phyloP scores from a whole-genome alignment of 2,329 filamentous ascomycete species.

The Monosporascus sp. region DNA sequence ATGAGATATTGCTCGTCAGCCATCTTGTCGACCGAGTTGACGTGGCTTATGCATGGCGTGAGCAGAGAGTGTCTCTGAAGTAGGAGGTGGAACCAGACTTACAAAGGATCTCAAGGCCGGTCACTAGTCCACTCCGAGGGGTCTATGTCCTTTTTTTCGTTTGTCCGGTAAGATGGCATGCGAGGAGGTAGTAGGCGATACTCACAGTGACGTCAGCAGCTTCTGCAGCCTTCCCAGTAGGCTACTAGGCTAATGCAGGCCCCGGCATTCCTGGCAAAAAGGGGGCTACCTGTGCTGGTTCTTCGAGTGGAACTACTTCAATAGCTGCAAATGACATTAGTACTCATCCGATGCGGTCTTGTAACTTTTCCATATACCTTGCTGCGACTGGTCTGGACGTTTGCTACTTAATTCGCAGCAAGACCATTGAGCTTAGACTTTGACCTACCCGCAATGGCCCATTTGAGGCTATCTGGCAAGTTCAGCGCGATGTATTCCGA shows the following conservation, averaged over 20 bases:
- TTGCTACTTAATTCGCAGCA: slow-evolving; percentile 1
- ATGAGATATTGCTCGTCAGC: too few relatives aligned
- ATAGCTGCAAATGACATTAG: slow-evolving; percentile 6
- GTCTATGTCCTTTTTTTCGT: too few relatives aligned
- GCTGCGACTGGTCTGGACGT: slow-evolving; percentile 10
- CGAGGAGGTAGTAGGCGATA: not conserved
- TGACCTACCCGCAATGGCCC: slow-evolving; percentile 11
- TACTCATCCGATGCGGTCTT: not conserved
- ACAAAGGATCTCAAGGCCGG: too few relatives aligned
- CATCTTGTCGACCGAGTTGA: too few relatives aligned
- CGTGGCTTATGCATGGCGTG: too few relatives aligned
- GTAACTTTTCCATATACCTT: slow-evolving; percentile 7
- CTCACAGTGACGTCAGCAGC: slow-evolving; percentile 13
- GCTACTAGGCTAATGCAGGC: slow-evolving; percentile 18
- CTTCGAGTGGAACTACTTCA: slow-evolving; percentile 11
- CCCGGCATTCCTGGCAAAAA: slow-evolving; percentile 9
- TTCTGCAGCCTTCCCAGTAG: slow-evolving; percentile 12
- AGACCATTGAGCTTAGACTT: slow-evolving; percentile 4
- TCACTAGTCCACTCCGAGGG: too few relatives aligned
- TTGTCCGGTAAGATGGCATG: not conserved
- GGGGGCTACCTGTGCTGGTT: slow-evolving; percentile 4
- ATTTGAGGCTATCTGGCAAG: slow-evolving; percentile 7
- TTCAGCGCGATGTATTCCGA: slow-evolving; percentile 8
- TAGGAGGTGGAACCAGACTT: too few relatives aligned
- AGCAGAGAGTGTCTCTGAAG: too few relatives aligned